Evolutionary conservation across 345 rosid genomes (phyloP).

Genomic region (Eucalyptus fibrosa): DNA sequence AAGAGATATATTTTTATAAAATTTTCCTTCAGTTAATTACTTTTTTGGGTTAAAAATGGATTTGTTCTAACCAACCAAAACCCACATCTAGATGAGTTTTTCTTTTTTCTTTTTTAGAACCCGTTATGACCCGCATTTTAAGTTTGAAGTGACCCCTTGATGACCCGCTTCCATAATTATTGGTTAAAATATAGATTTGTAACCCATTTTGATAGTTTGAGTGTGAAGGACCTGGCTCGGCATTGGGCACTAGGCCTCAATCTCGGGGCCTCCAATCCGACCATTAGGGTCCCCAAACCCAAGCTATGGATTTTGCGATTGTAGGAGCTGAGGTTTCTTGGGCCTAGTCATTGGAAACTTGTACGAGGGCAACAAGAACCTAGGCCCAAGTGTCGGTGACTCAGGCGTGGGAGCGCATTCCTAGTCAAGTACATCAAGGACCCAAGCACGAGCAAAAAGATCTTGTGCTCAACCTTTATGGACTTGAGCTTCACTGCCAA

Average conservation of each 20-base stretch:
- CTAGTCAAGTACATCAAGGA: not conserved
- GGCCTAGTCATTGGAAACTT: not conserved
- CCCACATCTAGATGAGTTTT: not conserved
- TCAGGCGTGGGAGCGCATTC: not conserved
- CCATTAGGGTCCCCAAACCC: not conserved
- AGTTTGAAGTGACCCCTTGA: not conserved
- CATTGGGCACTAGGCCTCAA: not conserved
- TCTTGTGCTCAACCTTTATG: not conserved
- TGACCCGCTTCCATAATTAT: not conserved
- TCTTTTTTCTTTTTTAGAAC: not conserved
- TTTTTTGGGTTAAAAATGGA: not conserved
- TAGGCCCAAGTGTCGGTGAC: not conserved
- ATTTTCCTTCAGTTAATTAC: not conserved
- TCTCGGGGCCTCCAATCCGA: not conserved
- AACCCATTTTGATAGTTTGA: not conserved
- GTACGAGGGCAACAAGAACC: not conserved
- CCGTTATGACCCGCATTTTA: not conserved
- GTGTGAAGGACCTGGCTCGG: not conserved
- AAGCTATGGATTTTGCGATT: not conserved
- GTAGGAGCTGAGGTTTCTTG: not conserved
- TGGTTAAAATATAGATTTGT: not conserved
- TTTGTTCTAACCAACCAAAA: not conserved
- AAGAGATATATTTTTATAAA: too few relatives aligned
- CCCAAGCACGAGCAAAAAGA: not conserved
- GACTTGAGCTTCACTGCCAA: not conserved